Conservation (phyloP, 805 yeast species). For the Kodamaea sagamina region DNA sequence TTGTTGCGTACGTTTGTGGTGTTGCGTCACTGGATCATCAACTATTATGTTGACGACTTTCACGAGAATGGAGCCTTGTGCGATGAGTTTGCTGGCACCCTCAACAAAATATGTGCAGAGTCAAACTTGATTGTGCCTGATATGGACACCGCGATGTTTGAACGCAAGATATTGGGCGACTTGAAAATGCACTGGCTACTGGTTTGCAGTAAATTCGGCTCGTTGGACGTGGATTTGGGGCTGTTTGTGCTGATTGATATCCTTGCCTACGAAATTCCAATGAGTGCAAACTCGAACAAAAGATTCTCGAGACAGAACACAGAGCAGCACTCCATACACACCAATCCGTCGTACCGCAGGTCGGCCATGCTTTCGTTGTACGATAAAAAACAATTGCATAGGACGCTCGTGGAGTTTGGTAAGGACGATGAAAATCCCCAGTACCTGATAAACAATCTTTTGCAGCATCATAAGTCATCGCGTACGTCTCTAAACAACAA, state of each 20-base stretch:
- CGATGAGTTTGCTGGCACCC: constrained; percentile 49
- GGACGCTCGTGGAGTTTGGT: constrained; percentile 30
- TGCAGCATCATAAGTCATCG: constrained; percentile 42
- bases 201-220: constrained; percentile 36
- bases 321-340: constrained; percentile 36
- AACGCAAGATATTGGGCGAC: constrained; percentile 38
- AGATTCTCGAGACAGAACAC: constrained; percentile 35
- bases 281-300: constrained; percentile 15
- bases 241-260: constrained; percentile 13
- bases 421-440: constrained; percentile 33
- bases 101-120: constrained; percentile 39
- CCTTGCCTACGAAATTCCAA: constrained; percentile 27
- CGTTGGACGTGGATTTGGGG: constrained; percentile 24
- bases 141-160: constrained; percentile 25
- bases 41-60: constrained; percentile 84
- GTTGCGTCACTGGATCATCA: constrained; percentile 85
- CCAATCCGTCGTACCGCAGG: constrained; percentile 46
- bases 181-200: constrained; percentile 45
- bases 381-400: constrained; percentile 38
- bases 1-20: constrained; percentile 83
- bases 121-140: constrained; percentile 28
- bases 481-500: constrained; percentile 33
- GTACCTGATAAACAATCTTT: constrained; percentile 31
- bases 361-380: constrained; percentile 48
- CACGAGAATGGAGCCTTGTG: constrained; percentile 34